phyloP scores from a whole-genome alignment of 768 basidiomycete genomes.

The Russula abietina region DNA sequence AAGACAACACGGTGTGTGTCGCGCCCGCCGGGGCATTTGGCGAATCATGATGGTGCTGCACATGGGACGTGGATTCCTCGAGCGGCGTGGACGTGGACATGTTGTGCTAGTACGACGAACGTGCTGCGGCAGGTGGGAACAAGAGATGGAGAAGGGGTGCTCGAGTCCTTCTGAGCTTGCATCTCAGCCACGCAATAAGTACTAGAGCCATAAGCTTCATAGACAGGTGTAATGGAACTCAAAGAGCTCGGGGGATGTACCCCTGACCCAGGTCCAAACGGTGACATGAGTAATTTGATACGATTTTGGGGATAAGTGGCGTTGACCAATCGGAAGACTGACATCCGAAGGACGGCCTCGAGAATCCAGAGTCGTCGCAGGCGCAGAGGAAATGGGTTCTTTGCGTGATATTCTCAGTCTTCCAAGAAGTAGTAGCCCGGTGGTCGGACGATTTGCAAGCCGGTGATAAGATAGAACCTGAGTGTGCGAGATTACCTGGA shows the following conservation, averaged over 20 bases:
- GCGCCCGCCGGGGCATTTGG: neutral
- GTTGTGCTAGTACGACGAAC: neutral
- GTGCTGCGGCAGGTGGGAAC: neutral
- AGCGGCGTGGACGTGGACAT: neutral
- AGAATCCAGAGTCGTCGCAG: neutral
- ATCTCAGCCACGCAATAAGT: neutral
- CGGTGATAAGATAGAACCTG: neutral
- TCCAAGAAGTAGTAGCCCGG: neutral
- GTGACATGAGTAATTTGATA: neutral
- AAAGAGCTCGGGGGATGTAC: neutral
- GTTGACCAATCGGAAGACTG: too few relatives aligned
- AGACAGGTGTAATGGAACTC: slow-evolving; percentile 19
- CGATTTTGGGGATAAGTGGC: too few relatives aligned
- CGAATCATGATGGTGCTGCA: neutral
- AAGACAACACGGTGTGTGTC: neutral
- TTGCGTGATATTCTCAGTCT: neutral
- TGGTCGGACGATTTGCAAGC: neutral
- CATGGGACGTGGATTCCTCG: neutral
- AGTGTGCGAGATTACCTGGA: neutral
- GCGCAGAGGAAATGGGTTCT: too few relatives aligned
- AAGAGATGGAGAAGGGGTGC: neutral
- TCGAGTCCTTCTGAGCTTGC: neutral
- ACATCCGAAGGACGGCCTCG: neutral
- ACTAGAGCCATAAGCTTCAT: neutral
- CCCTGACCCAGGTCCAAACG: neutral